Base-by-base conservation (phyloP, 1,284 basidiomycete species). In the Trichosporon faecale region DNA sequence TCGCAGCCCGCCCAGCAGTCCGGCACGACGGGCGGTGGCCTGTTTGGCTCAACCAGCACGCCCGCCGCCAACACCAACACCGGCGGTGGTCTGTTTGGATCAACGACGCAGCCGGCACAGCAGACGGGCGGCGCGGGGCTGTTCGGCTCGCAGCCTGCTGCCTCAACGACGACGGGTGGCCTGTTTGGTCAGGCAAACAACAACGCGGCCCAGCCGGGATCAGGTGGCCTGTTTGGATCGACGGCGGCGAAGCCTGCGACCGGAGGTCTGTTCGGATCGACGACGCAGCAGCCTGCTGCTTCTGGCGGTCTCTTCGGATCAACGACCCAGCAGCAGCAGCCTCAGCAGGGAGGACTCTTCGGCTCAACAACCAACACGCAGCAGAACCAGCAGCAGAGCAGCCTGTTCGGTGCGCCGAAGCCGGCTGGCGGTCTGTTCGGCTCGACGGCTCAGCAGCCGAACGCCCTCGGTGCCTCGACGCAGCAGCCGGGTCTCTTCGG, bases 291-390 rank as follows among this genome's bases (percentile, higher is more conserved):
- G 64, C 77, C 37, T 65, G 76, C n/a, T 69, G 75, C 2, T 77
- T 63, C 72, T 12, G 72, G 83, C 5, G 83, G 85, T 64, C 76
- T 90, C 18, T 90, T 91, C 75, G 87, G 88, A 21, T 55, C 65
- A n/a, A 69, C 73, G 37, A 69, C 23, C 16, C 69, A 71, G 29
- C 66, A 66, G 29, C 66, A 66, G 70, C 63, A 67, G 25, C 72
- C 61, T 40, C 52, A 44, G 5, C 64, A 16, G 27, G 44, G 63
- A 18, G 81, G 82, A 6, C 75, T 85, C 14, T 82, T 86, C 29
- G 84, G 84, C 29, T 76, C 78, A 14, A 83, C 84, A 31, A 78
- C 74, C 23, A 75, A 71, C 74, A 65, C 70, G 21, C 63, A 64
- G 27, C 57, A 63, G 9, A 35, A 65, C 37, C 70, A 64, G 3